Base-by-base conservation (phyloP, 805 yeast genomes). In the Cyberlindnera maclurae region DNA sequence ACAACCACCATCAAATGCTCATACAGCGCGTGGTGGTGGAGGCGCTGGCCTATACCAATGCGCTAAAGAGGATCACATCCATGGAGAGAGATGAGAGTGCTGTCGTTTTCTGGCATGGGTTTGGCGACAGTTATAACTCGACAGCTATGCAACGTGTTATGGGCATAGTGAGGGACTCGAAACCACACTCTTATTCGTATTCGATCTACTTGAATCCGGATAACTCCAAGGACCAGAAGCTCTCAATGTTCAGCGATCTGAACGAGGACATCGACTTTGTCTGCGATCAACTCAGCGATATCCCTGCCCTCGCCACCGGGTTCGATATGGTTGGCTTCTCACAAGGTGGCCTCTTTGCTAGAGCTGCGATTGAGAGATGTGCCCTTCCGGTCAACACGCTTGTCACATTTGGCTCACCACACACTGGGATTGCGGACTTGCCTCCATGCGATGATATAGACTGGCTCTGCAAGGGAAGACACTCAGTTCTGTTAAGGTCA, bases 341-440 rank as follows among this genome's bases (percentile, higher is more conserved):
- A 0, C 95, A 84, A 54, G 95, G 95, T 30, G 95, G 95, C 0
- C 58, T 84, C n/a, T 77, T 84, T 44, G 60, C 82, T n/a, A 60
- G 95, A 33, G 80, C 79, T 5, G 69, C 80, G 22, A 64, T 75
- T 22, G 82, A 85, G 52, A 58, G 71, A 17, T 84, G 90, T 57
- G 47, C 37, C 12, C 27, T 68, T 53, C 53, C 59, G 15, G 64
- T 81, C 3, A 57, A 70, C 36, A 76, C 67, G 24, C 60, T 84
- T 34, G 62, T 84, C 12, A 82, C 94, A 0, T 82, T 80, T 59
- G 95, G 95, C 0, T 77, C 87, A 2, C 95, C 94, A 0, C 94
- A 84, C 51, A 71, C 79, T 59, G 94, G 93, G 2, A 70, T 84
- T 4, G 63, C 68, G 44, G 90, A 84, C 41, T 62, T 83, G 26